Percentiles rank a stretch among this genome's conserved stretches.
These are phyloP conservation scores for Phytophthora agathidicida DNA, from an alignment of 352 stramenopile species.

Conservation along the genomic window DNA sequence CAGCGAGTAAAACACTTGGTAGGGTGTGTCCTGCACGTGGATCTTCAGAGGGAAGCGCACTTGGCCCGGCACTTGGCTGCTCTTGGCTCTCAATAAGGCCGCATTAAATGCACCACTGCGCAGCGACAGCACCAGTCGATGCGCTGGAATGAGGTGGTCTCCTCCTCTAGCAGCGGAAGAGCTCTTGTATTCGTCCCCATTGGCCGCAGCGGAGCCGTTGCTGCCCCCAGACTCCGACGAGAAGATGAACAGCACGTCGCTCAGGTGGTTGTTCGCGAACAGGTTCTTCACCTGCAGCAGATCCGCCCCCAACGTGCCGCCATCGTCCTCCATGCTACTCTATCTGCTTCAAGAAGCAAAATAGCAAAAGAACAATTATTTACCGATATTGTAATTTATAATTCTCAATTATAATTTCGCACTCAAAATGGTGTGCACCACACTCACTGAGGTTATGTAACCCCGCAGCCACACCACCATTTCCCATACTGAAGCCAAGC, in stretches of 20 bases:
- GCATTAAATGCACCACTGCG: conserved; percentile 75
- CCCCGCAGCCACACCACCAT: conserved; percentile 14
- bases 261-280: conserved; percentile 77
- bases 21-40: conserved; percentile 82
- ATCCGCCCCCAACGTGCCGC: conserved; percentile 48
- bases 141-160: conserved; percentile 69
- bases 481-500: conserved; percentile 8
- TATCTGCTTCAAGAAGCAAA: conserved; percentile 16
- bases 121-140: conserved; percentile 76
- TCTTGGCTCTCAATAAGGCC: conserved; percentile 70
- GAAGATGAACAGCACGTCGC: conserved; percentile 84
- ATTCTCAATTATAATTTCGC: no score
- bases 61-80: conserved; percentile 66
- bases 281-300: conserved; percentile 61
- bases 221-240: conserved; percentile 33
- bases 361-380: no score
- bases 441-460: neutral
- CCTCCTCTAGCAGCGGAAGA: neutral
- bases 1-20: conserved; percentile 69
- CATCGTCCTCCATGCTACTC: conserved; percentile 14
- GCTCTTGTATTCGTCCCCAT: conserved; percentile 11
- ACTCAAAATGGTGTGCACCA: neutral
- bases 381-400: no score
- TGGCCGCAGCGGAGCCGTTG: neutral
- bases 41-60: conserved; percentile 86